Evolutionary conservation across 495 filamentous ascomycete genomes (phyloP), one percentile per base, ranked within the genome.

Genomic region (Halenospora varia): DNA sequence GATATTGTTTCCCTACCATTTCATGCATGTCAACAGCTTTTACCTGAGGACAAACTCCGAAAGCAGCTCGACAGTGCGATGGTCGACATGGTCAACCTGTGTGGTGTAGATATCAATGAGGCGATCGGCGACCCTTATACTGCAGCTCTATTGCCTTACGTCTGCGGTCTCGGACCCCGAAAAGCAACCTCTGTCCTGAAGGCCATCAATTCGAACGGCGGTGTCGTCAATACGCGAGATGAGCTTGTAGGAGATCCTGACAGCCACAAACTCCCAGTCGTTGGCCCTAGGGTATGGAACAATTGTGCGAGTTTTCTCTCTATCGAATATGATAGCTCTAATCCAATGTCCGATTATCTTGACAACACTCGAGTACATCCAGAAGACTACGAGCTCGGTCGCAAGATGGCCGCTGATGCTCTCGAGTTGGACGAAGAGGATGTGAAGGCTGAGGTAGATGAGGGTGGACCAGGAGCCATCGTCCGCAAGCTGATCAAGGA

Each of bases 371-470:
- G 94, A 70, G 89, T 97, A 15, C 94, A 98, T 66, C 94, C 94
- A 6, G 94, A 97, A 78, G 94, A 97, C 68, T 98, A 98, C 69
- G 94, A 98, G 51, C 81, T 98, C 44, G 94, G 90, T 18, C 86
- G 92, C 51, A 98, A 98, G 71, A 97, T 97, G 86, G 95, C 94
- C 20, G 94, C 95, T 13, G 94, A 98, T 77, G 95, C 94, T 42
- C 75, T 97, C 45, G 92, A 96, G 67, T 73, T 97, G 62, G 95
- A 98, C 64, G 94, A 98, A 70, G 94, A 98, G 72, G 94, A 98
- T 67, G 88, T 97, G 70, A 93, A 96, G 70, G 91, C 88, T 0
- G 93, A 97, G 71, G 86, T 85, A 6, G 88, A 94, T 61, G 90
- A 96, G 65, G 88, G 89, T 52, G 94, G 94, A 1, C 77, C 85